Evolutionary conservation across 768 basidiomycete species (phyloP).

Genomic region (Macrolepiota fuliginosa): DNA sequence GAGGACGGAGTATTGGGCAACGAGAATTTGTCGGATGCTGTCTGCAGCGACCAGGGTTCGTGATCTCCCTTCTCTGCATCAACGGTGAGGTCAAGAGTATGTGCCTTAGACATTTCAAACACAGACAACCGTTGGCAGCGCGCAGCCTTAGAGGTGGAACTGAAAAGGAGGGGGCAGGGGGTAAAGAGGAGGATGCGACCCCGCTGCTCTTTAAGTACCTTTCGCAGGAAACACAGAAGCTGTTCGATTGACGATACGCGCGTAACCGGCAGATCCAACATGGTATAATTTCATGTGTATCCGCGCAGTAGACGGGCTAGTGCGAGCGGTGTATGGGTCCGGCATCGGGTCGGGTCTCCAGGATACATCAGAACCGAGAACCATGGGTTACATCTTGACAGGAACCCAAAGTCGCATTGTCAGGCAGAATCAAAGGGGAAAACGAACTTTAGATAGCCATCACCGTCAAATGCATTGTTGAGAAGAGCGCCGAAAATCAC

Average conservation of each 20-base stretch:
- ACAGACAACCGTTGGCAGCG: slow-evolving; percentile 15
- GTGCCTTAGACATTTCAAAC: slow-evolving; percentile 43
- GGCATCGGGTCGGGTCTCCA: background rate
- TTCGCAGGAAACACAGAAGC: background rate
- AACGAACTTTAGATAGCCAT: background rate
- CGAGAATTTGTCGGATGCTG: slow-evolving; percentile 34
- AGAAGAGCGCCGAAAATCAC: background rate
- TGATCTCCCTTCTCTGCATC: slow-evolving; percentile 61
- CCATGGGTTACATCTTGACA: background rate
- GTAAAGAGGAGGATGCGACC: background rate
- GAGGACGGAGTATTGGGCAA: slow-evolving; percentile 22
- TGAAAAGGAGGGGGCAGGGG: slow-evolving; percentile 19
- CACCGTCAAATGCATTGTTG: background rate
- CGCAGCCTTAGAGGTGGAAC: slow-evolving; percentile 16
- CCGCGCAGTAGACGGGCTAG: background rate
- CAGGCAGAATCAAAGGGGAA: background rate
- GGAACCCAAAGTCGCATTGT: background rate
- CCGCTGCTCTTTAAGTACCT: background rate
- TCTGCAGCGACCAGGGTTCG: slow-evolving; percentile 37
- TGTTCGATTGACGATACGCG: background rate
- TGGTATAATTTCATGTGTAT: slow-evolving; percentile 1
- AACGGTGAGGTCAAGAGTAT: slow-evolving; percentile 35
- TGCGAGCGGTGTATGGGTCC: background rate
- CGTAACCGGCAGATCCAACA: background rate
- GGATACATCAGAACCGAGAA: background rate